These are phyloP conservation scores for Russula vinacea DNA, from an alignment of 768 basidiomycete genomes.

Conservation along the genomic window DNA sequence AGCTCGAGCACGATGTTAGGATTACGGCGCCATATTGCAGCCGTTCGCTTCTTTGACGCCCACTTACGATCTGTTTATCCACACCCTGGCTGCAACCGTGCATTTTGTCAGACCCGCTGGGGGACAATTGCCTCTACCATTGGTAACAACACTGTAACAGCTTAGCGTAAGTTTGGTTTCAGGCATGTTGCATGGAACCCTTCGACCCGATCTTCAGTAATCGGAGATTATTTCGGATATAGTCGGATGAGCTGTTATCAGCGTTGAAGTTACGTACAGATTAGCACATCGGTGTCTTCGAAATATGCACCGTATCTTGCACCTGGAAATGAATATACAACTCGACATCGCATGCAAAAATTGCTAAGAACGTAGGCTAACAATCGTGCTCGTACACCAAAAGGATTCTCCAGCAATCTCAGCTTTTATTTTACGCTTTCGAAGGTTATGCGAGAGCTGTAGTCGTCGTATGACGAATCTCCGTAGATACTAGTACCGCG, in stretches of 20 bases:
- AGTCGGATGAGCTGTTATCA: not conserved
- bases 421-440: not conserved
- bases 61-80: not conserved
- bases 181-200: not conserved
- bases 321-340: not conserved
- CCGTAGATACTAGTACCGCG: not conserved
- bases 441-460: not conserved
- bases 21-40: not conserved
- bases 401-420: not conserved
- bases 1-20: not conserved
- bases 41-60: not conserved
- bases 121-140: not conserved
- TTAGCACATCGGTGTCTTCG: not conserved
- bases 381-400: not conserved
- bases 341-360: not conserved
- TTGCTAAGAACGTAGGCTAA: not conserved
- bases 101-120: not conserved
- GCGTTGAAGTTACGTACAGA: not conserved
- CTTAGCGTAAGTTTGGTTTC: not conserved
- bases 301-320: not conserved
- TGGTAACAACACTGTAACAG: too few relatives aligned
- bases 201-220: not conserved
- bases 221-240: not conserved
- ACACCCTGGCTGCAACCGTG: not conserved
- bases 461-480: not conserved